Base-by-base conservation (phyloP, 2,329 filamentous ascomycete genomes). In the Aureobasidium sp. region DNA sequence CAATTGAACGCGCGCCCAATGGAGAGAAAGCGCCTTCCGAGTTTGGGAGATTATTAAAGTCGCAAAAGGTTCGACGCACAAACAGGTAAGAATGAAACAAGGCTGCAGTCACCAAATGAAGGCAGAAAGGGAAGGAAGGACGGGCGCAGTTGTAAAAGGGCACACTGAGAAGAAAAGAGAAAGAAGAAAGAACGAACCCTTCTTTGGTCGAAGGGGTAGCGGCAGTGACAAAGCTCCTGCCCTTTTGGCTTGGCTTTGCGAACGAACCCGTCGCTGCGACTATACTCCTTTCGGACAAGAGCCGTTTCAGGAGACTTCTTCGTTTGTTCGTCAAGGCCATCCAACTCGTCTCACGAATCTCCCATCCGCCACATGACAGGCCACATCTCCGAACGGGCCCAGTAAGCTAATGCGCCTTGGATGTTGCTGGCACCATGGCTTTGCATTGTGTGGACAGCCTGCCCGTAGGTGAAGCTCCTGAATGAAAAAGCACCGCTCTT, bases 31-130 rank as follows among this genome's bases (percentile, higher is more conserved):
- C 53, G 53, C 33, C 33, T 58, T 49, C 33, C 17, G 38, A 19
- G 21, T 45, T 49, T 38, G 55, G 21, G 43, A 33, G 55, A 58
- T 58, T 58, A 58, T 47, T 58, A 47, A 47, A 25, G 40, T 42
- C 29, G 40, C 33, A 23, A 29, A 58, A 57, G 43, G 40, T 17
- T 17, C 31, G 31, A 38, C 42, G 23, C 50, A 54, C 50, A 54
- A 54, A 55, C 25, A 58, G 23, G 35, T 58, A 58, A 58, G 33
- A 58, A 58, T 58, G 55, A 58, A 58, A 58, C 55, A 58, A 58
- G 33, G 33, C 43, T 58, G 42, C 42, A 49, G n/a, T 57, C 53
- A 55, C 42, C 31, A 58, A 58, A 58, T 47, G 55, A 58, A 49
- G 33, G 55, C 55, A 47, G 55, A 46, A 57, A 57, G 31, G 43